Evolutionary conservation across 129 eudicot species (phyloP).

Genomic region (Gnaphalium uliginosum): DNA sequence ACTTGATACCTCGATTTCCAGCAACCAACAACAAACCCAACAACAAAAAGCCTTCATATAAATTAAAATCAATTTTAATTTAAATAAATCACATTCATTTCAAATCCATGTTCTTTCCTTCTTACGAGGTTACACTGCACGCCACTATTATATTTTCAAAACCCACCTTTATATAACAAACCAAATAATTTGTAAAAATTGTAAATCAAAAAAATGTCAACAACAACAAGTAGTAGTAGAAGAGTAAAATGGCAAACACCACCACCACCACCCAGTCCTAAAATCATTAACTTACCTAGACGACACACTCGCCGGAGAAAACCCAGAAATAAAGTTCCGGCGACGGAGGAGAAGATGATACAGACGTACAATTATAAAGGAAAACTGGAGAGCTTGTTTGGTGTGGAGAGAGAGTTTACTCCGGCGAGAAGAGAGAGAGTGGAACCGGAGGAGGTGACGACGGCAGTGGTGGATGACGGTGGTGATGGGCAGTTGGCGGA

Average conservation of each 20-base stretch:
- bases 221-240: slow-evolving; percentile 33
- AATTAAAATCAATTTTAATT: neutral
- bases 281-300: slow-evolving; percentile 76
- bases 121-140: slow-evolving; percentile 60
- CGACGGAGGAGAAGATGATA: neutral
- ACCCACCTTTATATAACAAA: neutral
- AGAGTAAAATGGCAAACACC: slow-evolving; percentile 62
- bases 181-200: slow-evolving; percentile 6
- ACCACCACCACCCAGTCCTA: slow-evolving; percentile 75
- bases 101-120: slow-evolving; percentile 48
- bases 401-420: slow-evolving; percentile 59
- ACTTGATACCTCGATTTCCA: slow-evolving; percentile 25
- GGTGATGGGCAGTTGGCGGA: slow-evolving; percentile 46
- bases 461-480: slow-evolving; percentile 19
- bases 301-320: slow-evolving; percentile 51
- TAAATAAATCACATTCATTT: slow-evolving; percentile 31
- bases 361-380: slow-evolving; percentile 33
- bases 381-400: slow-evolving; percentile 58
- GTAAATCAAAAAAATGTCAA: slow-evolving; percentile 34
- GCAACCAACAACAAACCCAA: slow-evolving; percentile 20
- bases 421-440: slow-evolving; percentile 48
- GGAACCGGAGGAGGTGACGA: slow-evolving; percentile 30
- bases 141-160: slow-evolving; percentile 7
- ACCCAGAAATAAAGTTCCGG: slow-evolving; percentile 27
- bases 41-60: slow-evolving; percentile 38